A percentile compares a stretch with the other conserved stretches of the same genome.
Evolutionary conservation across 345 rosid species (phyloP).

Genomic region (Populus ilicifolia): DNA sequence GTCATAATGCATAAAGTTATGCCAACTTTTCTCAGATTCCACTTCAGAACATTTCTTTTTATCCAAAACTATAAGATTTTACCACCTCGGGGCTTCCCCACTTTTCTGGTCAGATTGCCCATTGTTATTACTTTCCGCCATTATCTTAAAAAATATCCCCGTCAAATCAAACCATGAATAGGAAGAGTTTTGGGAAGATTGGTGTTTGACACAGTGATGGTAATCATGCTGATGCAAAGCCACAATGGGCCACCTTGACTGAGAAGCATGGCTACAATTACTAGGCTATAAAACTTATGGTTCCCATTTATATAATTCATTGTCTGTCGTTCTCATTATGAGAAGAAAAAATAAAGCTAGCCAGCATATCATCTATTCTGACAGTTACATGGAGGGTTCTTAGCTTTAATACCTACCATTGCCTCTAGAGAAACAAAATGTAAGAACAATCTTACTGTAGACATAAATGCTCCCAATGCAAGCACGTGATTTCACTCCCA

Average conservation of each 20-base stretch:
- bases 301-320: not conserved
- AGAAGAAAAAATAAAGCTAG: too few relatives aligned
- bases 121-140: not conserved
- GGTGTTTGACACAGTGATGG: constrained; percentile 1
- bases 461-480: not conserved
- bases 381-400: not conserved
- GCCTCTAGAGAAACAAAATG: not conserved
- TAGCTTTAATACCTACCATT: not conserved
- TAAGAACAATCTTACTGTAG: not conserved
- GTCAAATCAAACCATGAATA: constrained; percentile 18
- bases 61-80: not conserved
- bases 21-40: not conserved
- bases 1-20: constrained; percentile 5
- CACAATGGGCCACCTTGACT: constrained; percentile 9
- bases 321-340: not conserved
- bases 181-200: not conserved
- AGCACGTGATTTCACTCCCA: not conserved
- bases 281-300: not conserved
- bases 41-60: not conserved
- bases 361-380: too few relatives aligned
- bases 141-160: not conserved
- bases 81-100: not conserved
- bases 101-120: constrained; percentile 11
- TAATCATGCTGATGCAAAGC: not conserved
- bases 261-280: constrained; percentile 16